These are phyloP conservation scores for Russula earlei DNA, from an alignment of 768 basidiomycete genomes.

Conservation along the genomic window DNA sequence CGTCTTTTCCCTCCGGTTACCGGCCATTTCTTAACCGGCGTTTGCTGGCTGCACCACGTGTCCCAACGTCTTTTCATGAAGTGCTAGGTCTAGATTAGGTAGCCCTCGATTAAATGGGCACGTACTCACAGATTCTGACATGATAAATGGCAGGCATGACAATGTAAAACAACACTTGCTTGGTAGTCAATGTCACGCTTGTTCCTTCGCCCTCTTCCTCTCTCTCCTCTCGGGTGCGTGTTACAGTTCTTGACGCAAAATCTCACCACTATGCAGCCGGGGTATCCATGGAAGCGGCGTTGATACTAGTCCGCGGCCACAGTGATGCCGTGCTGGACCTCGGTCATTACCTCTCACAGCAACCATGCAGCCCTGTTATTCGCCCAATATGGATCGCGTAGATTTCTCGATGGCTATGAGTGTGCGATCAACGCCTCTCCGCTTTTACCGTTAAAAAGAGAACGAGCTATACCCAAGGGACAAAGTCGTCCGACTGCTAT, in stretches of 20 bases:
- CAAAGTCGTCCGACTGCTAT: conserved; percentile 55
- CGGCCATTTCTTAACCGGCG: background rate
- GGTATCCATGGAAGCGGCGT: conserved; percentile 33
- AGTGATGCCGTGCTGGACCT: conserved; percentile 38
- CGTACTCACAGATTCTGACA: too few species aligned
- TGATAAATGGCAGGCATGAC: too few species aligned
- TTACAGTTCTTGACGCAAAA: conserved; percentile 50
- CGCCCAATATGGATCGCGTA: conserved; percentile 52
- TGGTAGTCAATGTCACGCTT: background rate
- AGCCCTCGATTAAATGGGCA: too few species aligned
- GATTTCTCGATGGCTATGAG: conserved; percentile 45
- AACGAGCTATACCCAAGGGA: conserved; percentile 73
- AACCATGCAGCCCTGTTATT: conserved; percentile 67
- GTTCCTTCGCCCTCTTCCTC: background rate
- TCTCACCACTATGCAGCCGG: conserved; percentile 65
- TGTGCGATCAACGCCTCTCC: conserved; percentile 37
- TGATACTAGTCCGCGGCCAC: conserved; percentile 26
- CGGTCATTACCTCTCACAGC: conserved; percentile 54
- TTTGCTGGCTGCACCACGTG: background rate
- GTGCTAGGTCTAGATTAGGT: too few species aligned
- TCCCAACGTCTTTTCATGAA: too few species aligned
- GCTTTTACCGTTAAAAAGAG: conserved; percentile 32
- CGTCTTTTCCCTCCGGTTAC: background rate
- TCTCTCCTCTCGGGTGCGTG: conserved; percentile 26
- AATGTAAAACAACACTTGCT: too few species aligned